These are phyloP conservation scores for Ligustrum vulgare DNA, from an alignment of 257 asterid species.

Conservation along the genomic window DNA sequence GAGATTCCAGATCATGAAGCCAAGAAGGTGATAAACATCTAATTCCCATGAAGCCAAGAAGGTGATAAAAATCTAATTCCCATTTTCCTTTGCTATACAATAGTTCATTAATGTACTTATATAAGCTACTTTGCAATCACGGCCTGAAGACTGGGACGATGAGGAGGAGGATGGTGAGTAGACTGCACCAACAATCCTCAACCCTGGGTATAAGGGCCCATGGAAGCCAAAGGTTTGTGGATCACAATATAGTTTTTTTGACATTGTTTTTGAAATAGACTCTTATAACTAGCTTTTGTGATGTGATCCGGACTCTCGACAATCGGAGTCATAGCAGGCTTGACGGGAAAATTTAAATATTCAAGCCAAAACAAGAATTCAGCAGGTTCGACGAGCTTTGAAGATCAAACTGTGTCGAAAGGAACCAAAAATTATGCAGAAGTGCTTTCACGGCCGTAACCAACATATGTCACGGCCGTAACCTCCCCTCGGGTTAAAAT, in stretches of 20 bases:
- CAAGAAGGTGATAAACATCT: slow-evolving; percentile 64
- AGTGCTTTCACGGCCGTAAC: no score
- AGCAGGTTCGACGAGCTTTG: no score
- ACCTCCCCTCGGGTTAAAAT: no score
- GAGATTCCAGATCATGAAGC: slow-evolving; percentile 89
- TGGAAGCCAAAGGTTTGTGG: slow-evolving; percentile 73
- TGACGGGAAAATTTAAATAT: no score
- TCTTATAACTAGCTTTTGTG: neutral
- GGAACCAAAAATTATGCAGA: no score
- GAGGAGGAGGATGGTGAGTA: slow-evolving; percentile 98
- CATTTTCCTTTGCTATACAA: neutral
- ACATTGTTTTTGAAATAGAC: slow-evolving; percentile 5
- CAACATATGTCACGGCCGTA: no score
- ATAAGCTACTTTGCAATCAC: slow-evolving; percentile 10
- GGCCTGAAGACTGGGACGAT: slow-evolving; percentile 99
- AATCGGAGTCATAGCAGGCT: no score
- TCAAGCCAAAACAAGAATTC: no score
- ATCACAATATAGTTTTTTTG: neutral
- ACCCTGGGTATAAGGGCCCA: slow-evolving; percentile 96
- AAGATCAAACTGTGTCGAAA: no score
- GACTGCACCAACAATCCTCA: slow-evolving; percentile 91
- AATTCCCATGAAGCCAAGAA: no score
- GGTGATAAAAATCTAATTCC: no score
- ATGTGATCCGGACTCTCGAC: no score
- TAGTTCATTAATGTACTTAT: neutral